Evolutionary conservation across 176 grass and related monocot genomes (phyloP).

Genomic region (Lolium multiflorum): DNA sequence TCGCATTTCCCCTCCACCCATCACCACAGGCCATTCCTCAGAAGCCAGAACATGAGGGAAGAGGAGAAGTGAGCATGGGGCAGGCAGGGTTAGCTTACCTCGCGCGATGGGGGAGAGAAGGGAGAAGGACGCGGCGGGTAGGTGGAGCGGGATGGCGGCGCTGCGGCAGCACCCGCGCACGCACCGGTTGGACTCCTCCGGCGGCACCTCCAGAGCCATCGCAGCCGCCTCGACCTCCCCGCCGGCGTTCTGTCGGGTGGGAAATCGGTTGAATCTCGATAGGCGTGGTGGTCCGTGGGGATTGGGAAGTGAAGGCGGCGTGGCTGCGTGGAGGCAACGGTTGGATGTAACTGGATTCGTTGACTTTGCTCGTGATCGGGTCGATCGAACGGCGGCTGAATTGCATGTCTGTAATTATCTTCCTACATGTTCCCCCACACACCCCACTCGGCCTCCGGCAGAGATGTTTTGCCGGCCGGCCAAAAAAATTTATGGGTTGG

Average conservation of each 20-base stretch:
- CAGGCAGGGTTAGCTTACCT: slow-evolving; percentile 47
- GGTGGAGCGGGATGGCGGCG: slow-evolving; percentile 74
- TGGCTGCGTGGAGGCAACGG: slow-evolving; percentile 1
- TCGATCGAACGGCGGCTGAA: neutral
- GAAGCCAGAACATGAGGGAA: neutral
- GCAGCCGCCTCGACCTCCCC: neutral
- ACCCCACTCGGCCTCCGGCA: no score
- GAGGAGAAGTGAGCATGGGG: neutral
- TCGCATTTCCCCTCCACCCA: neutral
- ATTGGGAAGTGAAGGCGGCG: neutral
- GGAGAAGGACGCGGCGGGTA: slow-evolving; percentile 72
- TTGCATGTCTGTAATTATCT: no score
- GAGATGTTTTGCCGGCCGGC: no score
- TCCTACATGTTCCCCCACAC: no score
- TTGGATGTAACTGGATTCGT: slow-evolving; percentile 1
- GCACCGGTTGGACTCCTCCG: slow-evolving; percentile 79
- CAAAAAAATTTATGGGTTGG: no score
- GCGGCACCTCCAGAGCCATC: slow-evolving; percentile 53
- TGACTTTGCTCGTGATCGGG: neutral
- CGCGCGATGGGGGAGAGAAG: slow-evolving; percentile 82
- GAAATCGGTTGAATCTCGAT: neutral
- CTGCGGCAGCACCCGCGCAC: slow-evolving; percentile 92
- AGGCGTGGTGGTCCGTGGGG: neutral
- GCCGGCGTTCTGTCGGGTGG: neutral
- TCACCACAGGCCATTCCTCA: neutral